Evolutionary conservation across 2,329 filamentous ascomycete species (phyloP).

Genomic region (Fusarium haematococcum): DNA sequence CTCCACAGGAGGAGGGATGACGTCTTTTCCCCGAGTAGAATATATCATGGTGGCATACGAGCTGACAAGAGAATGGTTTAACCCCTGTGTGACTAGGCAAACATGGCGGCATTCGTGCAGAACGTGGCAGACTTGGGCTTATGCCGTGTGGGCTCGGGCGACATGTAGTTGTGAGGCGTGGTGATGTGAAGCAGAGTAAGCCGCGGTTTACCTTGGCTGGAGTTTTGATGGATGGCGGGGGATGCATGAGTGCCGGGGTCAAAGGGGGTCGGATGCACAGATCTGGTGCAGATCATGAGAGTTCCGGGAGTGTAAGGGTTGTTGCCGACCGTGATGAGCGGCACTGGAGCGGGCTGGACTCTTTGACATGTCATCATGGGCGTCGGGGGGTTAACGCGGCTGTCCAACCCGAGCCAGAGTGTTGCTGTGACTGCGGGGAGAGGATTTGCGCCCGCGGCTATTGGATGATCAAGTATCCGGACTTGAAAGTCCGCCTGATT

Average conservation of each 20-base stretch:
- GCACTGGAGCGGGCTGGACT: constrained; percentile 9
- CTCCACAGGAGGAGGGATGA: constrained; percentile 41
- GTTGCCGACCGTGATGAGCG: constrained; percentile 12
- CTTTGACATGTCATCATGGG: constrained; percentile 24
- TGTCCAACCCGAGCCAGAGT: constrained; percentile 27
- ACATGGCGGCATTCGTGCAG: constrained; percentile 10
- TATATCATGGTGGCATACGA: constrained; percentile 39
- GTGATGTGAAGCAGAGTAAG: constrained; percentile 16
- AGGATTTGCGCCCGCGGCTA: constrained; percentile 16
- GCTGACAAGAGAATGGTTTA: constrained; percentile 27
- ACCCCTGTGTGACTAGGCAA: constrained; percentile 17
- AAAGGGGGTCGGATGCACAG: constrained; percentile 25
- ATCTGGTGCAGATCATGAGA: constrained; percentile 31
- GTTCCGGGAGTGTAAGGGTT: constrained; percentile 20
- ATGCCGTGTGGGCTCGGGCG: constrained; percentile 12
- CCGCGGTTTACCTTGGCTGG: constrained; percentile 10
- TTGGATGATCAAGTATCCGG: constrained; percentile 36
- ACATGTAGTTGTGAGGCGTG: constrained; percentile 28
- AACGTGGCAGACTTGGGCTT: constrained; percentile 12
- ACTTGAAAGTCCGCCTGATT: constrained; percentile 43
- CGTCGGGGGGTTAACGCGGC: constrained; percentile 32
- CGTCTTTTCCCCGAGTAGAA: constrained; percentile 44
- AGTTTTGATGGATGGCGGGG: constrained; percentile 16
- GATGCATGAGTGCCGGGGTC: constrained; percentile 22
- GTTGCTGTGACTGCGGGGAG: constrained; percentile 33